Evolutionary conservation across 2,329 filamentous ascomycete species (phyloP).

Genomic region (Stromatinia cepivora): DNA sequence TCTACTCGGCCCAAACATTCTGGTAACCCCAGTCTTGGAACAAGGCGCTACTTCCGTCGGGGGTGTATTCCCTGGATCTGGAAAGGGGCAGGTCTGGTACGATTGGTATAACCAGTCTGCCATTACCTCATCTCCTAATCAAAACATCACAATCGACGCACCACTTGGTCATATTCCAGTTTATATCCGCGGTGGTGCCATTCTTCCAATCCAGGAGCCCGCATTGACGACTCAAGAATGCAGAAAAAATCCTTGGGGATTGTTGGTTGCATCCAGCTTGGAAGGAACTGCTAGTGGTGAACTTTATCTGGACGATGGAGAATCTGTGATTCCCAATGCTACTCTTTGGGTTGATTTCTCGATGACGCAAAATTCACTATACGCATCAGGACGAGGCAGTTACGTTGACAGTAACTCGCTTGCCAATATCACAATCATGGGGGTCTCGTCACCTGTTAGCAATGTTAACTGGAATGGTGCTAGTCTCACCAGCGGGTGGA

Average conservation of each 20-base stretch:
- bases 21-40: conserved; percentile 67
- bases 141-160: conserved; percentile 60
- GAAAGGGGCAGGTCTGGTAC: conserved; percentile 65
- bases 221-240: conserved; percentile 65
- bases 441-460: conserved; percentile 47
- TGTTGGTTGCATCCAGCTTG: conserved; percentile 61
- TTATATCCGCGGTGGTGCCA: conserved; percentile 65
- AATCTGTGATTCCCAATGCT: conserved; percentile 58
- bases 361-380: conserved; percentile 47
- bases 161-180: conserved; percentile 70
- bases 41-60: conserved; percentile 59
- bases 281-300: conserved; percentile 58
- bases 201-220: conserved; percentile 68
- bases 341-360: conserved; percentile 57
- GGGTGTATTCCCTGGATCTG: conserved; percentile 68
- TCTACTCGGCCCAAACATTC: conserved; percentile 63
- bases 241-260: conserved; percentile 63
- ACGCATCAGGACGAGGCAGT: conserved; percentile 50
- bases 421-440: conserved; percentile 63
- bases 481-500: conserved; percentile 47
- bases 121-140: conserved; percentile 51
- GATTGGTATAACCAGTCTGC: conserved; percentile 73
- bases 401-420: conserved; percentile 59
- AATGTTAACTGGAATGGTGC: conserved; percentile 55
- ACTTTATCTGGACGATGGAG: conserved; percentile 75